These are phyloP conservation scores for Chamaecrista fasciculata DNA, from an alignment of 306 rosid species.

Conservation along the genomic window DNA sequence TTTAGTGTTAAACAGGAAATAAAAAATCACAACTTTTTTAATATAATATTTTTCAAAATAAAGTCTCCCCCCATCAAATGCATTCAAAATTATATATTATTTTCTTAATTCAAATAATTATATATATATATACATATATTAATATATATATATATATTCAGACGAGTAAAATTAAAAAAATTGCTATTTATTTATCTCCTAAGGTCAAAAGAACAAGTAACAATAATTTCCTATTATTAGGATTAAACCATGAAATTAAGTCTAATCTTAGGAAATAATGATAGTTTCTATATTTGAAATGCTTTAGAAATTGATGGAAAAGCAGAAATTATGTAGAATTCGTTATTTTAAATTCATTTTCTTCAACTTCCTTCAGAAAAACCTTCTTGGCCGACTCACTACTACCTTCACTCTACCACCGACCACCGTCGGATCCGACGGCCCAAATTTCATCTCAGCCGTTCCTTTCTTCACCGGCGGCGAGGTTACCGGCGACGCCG, in stretches of 20 bases:
- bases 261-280: background rate
- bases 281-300: background rate
- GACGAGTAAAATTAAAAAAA: too few species aligned
- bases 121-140: too few species aligned
- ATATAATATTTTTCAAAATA: too few species aligned
- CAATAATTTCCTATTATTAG: background rate
- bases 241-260: background rate
- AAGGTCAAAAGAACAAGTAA: background rate
- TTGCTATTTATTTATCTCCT: background rate
- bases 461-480: background rate
- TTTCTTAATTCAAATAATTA: too few species aligned
- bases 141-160: too few species aligned
- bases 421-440: background rate
- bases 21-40: too few species aligned
- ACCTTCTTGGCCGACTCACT: too few species aligned
- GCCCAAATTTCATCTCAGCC: background rate
- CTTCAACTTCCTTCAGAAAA: background rate
- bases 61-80: too few species aligned
- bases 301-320: too few species aligned
- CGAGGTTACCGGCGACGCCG: background rate
- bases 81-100: too few species aligned
- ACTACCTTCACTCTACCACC: too few species aligned
- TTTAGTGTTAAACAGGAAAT: too few species aligned
- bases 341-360: background rate
- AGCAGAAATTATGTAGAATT: background rate